A percentile compares a stretch with the other conserved stretches of the same genome.
Conservation (phyloP, 2,329 filamentous ascomycete species). For the Pseudogymnoascus sp. region DNA sequence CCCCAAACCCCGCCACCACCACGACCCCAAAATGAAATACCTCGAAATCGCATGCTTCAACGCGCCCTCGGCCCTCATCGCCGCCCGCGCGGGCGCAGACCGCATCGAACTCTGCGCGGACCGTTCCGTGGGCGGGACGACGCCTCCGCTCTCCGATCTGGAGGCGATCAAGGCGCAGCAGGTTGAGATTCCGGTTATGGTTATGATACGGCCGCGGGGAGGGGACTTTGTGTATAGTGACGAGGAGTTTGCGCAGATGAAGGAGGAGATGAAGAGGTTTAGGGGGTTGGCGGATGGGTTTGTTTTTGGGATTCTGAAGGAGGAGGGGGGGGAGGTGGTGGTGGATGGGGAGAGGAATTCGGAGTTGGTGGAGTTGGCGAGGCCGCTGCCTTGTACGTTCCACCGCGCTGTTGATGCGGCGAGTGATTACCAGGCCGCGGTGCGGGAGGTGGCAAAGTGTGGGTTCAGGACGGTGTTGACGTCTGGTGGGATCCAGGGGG, state of each 20-base stretch:
- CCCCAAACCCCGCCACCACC: not conserved
- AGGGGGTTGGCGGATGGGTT: constrained; percentile 36
- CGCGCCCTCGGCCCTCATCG: constrained; percentile 33
- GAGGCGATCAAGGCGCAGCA: not conserved
- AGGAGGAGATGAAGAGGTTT: constrained; percentile 29
- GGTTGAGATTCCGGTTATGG: constrained; percentile 35
- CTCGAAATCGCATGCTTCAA: constrained; percentile 45
- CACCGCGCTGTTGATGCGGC: constrained; percentile 45
- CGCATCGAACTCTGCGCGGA: constrained; percentile 43
- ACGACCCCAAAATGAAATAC: not conserved
- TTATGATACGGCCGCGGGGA: constrained; percentile 45
- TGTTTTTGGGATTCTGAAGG: constrained; percentile 41
- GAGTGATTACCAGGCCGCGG: constrained; percentile 22
- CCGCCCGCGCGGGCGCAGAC: constrained; percentile 35
- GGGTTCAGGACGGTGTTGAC: constrained; percentile 42
- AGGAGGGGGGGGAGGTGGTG: not conserved
- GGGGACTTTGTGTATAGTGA: constrained; percentile 37
- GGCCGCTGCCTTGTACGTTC: constrained; percentile 40
- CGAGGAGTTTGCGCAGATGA: constrained; percentile 37
- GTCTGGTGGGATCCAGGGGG: constrained; percentile 34
- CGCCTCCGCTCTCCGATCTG: constrained; percentile 27
- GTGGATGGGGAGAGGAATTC: constrained; percentile 36
- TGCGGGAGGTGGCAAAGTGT: constrained; percentile 32
- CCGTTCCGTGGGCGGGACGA: constrained; percentile 34
- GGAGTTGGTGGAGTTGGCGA: constrained; percentile 34